Evolutionary conservation across 2,329 filamentous ascomycete genomes (phyloP).

Genomic region (Xylariaceae sp.): DNA sequence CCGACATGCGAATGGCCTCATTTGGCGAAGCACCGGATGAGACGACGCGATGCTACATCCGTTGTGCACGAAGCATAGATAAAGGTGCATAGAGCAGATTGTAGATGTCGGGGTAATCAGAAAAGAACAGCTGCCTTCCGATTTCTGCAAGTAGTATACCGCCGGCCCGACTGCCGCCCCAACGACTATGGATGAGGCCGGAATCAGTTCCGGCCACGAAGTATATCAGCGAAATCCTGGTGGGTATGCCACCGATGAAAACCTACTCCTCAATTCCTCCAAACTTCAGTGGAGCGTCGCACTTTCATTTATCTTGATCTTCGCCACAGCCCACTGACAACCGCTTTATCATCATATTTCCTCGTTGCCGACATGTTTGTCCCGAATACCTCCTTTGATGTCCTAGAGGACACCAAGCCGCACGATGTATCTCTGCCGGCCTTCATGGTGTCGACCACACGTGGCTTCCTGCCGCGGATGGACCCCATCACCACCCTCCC

Average conservation of each 20-base stretch:
- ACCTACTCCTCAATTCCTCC: constrained; percentile 3
- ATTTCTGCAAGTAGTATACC: constrained; percentile 3
- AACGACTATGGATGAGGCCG: constrained; percentile 27
- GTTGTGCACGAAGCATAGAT: not conserved
- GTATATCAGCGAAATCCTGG: constrained; percentile 28
- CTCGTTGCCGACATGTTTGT: constrained; percentile 23
- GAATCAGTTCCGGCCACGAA: constrained; percentile 35
- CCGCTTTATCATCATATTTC: not conserved
- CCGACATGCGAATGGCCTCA: constrained; percentile 11
- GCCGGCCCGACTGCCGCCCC: constrained; percentile 19
- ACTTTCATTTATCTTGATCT: not conserved
- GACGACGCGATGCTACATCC: not conserved
- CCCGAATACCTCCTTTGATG: constrained; percentile 45
- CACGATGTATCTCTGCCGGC: constrained; percentile 61
- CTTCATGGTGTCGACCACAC: constrained; percentile 74
- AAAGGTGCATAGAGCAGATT: constrained; percentile 1
- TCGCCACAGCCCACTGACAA: not conserved
- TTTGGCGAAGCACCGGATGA: not conserved
- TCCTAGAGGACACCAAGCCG: constrained; percentile 60
- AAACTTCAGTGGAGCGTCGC: not conserved
- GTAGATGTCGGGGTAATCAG: not conserved
- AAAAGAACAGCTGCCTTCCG: constrained; percentile 3
- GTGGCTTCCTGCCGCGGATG: constrained; percentile 69
- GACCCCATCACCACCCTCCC: constrained; percentile 63
- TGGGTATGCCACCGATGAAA: constrained; percentile 13